Evolutionary conservation across 2,329 filamentous ascomycete genomes (phyloP), one percentile per base, ranked within the genome.

Genomic region (Phialocephala sp.): DNA sequence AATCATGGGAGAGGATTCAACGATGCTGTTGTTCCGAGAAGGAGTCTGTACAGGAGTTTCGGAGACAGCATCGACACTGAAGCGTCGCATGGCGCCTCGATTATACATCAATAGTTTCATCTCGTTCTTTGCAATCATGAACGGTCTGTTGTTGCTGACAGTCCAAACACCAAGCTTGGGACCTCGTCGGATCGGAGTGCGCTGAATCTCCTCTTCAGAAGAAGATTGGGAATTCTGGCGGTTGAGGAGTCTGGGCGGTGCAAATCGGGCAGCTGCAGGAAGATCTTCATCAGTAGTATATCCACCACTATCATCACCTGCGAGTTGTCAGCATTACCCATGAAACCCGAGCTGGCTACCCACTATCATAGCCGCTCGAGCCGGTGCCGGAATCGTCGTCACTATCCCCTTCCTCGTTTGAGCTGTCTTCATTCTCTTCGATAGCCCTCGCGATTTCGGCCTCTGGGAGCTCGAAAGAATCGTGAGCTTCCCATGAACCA

Each of bases 241-340:
- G 45, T n/a, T 4, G 11, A 39, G 43, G 24, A n/a, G 15, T 8
- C 20, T 22, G 5, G 55, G 32, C 61, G 81, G 81, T 55, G 79
- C 78, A 50, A 77, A 83, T 69, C 77, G 82, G 56, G 78, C 80
- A 64, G 77, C 81, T 65, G 78, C 80, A 67, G 80, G 81, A 58
- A 82, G 79, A 72, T 87, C 84, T 75, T 87, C 84, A 75, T 87
- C 85, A 75, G 85, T 87, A 62, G 85, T 87, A 70, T 87, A 85
- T 58, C 65, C 67, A 75, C 65, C 67, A 75, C 84, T 84, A 76
- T 85, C 82, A 76, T 87, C 85, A 73, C 84, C 84, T 87, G 56
- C 59, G 65, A 52, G 39, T 65, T 69, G 79, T 87, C 81, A 87
- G 84, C 80, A 77, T 67, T 61, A 24, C 55, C 60, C 20, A 37